Evolutionary conservation across 2,329 filamentous ascomycete species (phyloP), one percentile per base, ranked within the genome.

Genomic region (Annulohypoxylon truncatum): DNA sequence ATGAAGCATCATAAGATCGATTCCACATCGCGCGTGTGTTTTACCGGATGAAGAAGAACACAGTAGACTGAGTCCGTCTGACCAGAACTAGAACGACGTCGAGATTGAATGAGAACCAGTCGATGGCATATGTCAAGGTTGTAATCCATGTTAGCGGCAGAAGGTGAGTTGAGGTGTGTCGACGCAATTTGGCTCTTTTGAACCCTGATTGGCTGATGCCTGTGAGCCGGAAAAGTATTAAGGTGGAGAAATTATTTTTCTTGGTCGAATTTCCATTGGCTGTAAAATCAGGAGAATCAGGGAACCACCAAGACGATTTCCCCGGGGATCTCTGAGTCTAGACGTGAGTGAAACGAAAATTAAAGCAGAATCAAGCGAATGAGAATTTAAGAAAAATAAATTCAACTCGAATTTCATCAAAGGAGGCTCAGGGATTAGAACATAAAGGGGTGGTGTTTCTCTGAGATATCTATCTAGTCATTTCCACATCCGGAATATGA

Each of bases 61-160:
- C 61, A 63, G 66, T 48, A 72, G 53, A 64, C 53, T 66, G 64
- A 70, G 66, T 64, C 67, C 66, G 57, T 69, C 64, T 66, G 66
- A 71, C 64, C 51, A 71, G 59, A 67, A 61, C 64, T 61, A 68
- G 62, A 71, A 69, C 54, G 61, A 73, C 24, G 35, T 70, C 53
- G 68, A 71, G 61, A 70, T 68, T 70, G 42, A 75, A 74, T 50
- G 71, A 72, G 64, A 75, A 66, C 74, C 74, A 73, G 71, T 75
- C 68, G 69, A 75, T 66, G 66, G 71, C 69, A 66, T 74, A 35
- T 73, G 65, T 71, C 72, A 48, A 71, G 69, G 71, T 72, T 71
- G 63, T 57, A 58, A 68, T 64, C 74, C 73, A 70, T 63, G 74
- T 68, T 75, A 75, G 74, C 68, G 73, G 74, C 72, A 71, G 72